Evolutionary conservation across 108 stramenopile species (phyloP), one percentile per base, ranked within the genome.

Genomic region (Schizochytrium sp.): DNA sequence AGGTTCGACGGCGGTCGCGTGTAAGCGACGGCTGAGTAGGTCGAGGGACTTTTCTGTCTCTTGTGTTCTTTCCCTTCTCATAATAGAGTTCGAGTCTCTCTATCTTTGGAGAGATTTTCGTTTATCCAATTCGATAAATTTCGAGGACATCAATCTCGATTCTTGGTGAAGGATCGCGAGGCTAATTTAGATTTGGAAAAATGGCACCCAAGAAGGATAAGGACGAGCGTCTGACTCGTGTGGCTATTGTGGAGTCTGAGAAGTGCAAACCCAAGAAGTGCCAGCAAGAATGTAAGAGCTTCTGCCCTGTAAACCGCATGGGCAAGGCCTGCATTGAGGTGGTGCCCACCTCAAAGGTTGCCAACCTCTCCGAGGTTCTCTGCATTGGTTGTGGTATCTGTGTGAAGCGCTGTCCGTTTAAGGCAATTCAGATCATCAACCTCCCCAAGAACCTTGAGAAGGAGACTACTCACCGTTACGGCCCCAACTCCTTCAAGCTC

Each of bases 401-500:
- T 91, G 98, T 98, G 5, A 98, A 99, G 93, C 92, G 93, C 89
- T 99, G 99, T 89, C 99, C 99, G 38, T 98, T 98, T 90, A 98
- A 96, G 87, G 99, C 99, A 50, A 97, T 99, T 83, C 92, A 93
- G 61, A 98, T 99, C 90, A 98, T 99, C 96, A 99, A 99, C 90
- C 92, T 99, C 46, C 99, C 99, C 87, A 61, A 98, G 92, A 97
- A 97, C 90, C 94, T 99, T 42, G 97, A 98, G 72, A 83, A 89
- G 83, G 96, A 98, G 56, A 97, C 97, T 15, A 99, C 99, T 7
- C 99, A 99, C 93, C 96, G 99, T 47, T 99, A 99, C 88, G 99
- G 99, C 4, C 98, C 98, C 83, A 99, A 99, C 95, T 94, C 96
- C 50, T 99, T 99, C 96, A 99, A 98, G 92, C 94, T 99, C 40